Percentiles rank a stretch among this genome's conserved stretches.
phyloP scores from a whole-genome alignment of 2,329 filamentous ascomycete species.

The Aspergillus texensis region DNA sequence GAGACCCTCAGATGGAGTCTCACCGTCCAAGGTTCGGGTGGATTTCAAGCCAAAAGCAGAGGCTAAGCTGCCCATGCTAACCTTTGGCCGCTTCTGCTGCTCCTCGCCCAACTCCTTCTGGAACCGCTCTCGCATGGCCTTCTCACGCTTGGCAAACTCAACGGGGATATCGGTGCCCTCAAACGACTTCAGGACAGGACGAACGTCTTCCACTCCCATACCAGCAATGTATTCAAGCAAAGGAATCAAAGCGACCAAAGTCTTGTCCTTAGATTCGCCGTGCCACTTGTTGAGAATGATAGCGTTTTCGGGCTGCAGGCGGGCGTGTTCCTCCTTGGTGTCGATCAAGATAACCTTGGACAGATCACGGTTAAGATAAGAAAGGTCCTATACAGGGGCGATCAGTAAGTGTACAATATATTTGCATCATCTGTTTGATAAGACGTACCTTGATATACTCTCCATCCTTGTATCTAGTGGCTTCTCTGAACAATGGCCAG shows the following conservation, averaged over 20 bases:
- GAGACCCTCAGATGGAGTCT: conserved; percentile 74
- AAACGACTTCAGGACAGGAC: conserved; percentile 83
- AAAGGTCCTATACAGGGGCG: conserved; percentile 70
- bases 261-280: conserved; percentile 79
- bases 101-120: conserved; percentile 74
- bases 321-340: conserved; percentile 78
- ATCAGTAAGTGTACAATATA: neutral
- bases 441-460: conserved; percentile 87
- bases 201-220: conserved; percentile 87
- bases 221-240: conserved; percentile 97
- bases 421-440: conserved; percentile 17
- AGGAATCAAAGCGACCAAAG: conserved; percentile 85
- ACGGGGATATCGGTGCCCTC: conserved; percentile 85
- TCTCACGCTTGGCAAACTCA: conserved; percentile 88
- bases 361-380: conserved; percentile 92
- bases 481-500: conserved; percentile 93
- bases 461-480: conserved; percentile 94
- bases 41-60: conserved; percentile 78
- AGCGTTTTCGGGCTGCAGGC: conserved; percentile 93
- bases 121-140: conserved; percentile 81
- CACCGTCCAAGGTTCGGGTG: conserved; percentile 63
- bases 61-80: conserved; percentile 68
- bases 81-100: conserved; percentile 62
- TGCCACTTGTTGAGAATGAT: conserved; percentile 90
- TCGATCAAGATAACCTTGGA: conserved; percentile 96